A percentile compares a stretch with the other conserved stretches of the same genome.
These are phyloP conservation scores for Capronia americana DNA, from an alignment of 2,329 filamentous ascomycete species.

Conservation along the genomic window DNA sequence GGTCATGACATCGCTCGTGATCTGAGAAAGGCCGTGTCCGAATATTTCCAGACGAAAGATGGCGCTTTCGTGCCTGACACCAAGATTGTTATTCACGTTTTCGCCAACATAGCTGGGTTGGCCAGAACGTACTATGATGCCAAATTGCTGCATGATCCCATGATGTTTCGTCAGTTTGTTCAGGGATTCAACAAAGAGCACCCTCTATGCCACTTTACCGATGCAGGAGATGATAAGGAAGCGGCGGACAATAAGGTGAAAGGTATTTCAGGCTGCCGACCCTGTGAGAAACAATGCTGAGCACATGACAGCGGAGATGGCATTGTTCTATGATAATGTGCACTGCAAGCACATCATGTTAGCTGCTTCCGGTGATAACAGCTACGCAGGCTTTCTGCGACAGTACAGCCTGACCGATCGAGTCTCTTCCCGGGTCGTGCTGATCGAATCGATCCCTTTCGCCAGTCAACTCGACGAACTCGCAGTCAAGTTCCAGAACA, in stretches of 20 bases:
- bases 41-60: slow-evolving; percentile 25
- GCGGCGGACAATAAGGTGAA: slow-evolving; percentile 52
- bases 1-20: slow-evolving; percentile 29
- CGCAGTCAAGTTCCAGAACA: slow-evolving; percentile 16
- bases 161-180: slow-evolving; percentile 46
- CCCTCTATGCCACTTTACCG: slow-evolving; percentile 49
- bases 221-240: slow-evolving; percentile 53
- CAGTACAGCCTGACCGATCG: slow-evolving; percentile 40
- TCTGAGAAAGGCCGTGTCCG: slow-evolving; percentile 26
- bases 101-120: slow-evolving; percentile 49
- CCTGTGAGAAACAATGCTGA: slow-evolving; percentile 20
- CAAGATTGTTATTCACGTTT: slow-evolving; percentile 47
- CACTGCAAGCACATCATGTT: slow-evolving; percentile 52
- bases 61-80: slow-evolving; percentile 38
- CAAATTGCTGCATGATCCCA: slow-evolving; percentile 40
- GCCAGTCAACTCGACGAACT: slow-evolving; percentile 17
- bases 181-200: slow-evolving; percentile 52
- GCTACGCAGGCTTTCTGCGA: slow-evolving; percentile 51
- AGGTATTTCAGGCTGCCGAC: slow-evolving; percentile 40
- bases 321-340: slow-evolving; percentile 42
- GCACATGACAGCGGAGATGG: slow-evolving; percentile 17
- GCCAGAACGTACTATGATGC: slow-evolving; percentile 45
- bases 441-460: slow-evolving; percentile 21
- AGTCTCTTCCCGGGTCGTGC: slow-evolving; percentile 29
- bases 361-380: slow-evolving; percentile 50